Evolutionary conservation across 2,329 filamentous ascomycete genomes (phyloP), one percentile per base, ranked within the genome.

Genomic region (Aspergillus sp.): DNA sequence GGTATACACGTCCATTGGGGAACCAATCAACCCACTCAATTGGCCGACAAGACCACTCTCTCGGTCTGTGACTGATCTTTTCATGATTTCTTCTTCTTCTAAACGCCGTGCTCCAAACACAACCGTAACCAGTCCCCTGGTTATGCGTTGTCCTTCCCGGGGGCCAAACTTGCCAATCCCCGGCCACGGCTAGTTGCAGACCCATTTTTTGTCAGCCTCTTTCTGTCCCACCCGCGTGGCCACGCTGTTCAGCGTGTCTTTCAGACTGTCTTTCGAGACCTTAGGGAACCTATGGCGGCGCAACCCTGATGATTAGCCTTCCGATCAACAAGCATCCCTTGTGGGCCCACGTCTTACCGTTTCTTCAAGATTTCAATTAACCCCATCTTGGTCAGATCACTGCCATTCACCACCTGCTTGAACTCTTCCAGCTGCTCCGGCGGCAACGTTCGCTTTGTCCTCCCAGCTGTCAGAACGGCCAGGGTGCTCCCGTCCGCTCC

Each of bases 301-400:
- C 39, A 21, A 36, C 15, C 25, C 25, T 17, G 25, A 51, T 51
- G 32, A 51, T 64, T 54, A 57, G 49, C 50, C 52, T 54, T n/a
- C 39, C 52, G 39, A 41, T 54, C 27, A 44, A 54, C 52, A 44
- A 54, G 50, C 57, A 38, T 39, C 21, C 15, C 47, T 13, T 32
- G 30, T 51, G 30, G n/a, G 23, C 13, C 54, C 38, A 30, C 53
- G n/a, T 15, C 79, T 61, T 75, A 85, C 79, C 86, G 83, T 71
- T 89, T 88, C 75, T 92, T 91, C 62, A 96, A 75, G 5, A 89
- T 82, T 73, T 94, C 91, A 8, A 91, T 82, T 66, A 95, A 78
- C 7, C 90, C 91, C 1, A 87, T 76, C 76, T 95, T 95, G 41
- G 86, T 90, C 52, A 92, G 79, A 75, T 90, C 84, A 63, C 86